phyloP scores from a whole-genome alignment of 371 early-diverging fungal genomes.

The Haplosporangium sp. region DNA sequence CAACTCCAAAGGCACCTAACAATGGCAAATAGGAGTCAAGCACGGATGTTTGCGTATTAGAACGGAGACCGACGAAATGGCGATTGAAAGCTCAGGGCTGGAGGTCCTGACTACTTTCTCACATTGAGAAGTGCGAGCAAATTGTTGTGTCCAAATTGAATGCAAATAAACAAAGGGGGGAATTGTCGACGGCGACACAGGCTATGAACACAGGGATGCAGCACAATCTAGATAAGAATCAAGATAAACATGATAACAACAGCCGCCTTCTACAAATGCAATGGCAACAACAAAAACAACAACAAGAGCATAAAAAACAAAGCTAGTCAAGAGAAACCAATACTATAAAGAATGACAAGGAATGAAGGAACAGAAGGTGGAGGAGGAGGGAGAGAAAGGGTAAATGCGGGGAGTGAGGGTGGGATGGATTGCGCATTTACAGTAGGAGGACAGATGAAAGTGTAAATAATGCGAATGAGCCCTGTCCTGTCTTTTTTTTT shows the following conservation, averaged over 20 bases:
- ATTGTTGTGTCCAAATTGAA: conserved; percentile 9
- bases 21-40: background rate
- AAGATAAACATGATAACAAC: conserved; percentile 27
- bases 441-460: too few relatives aligned
- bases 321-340: too few relatives aligned
- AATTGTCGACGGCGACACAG: too few relatives aligned
- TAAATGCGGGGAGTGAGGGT: background rate
- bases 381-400: background rate
- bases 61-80: too few relatives aligned
- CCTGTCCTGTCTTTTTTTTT: too few relatives aligned
- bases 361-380: background rate
- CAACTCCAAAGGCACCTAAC: conserved; percentile 83
- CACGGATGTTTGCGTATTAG: too few relatives aligned
- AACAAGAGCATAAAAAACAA: background rate
- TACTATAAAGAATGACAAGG: background rate
- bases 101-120: too few relatives aligned
- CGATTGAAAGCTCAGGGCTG: too few relatives aligned
- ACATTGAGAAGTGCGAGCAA: background rate
- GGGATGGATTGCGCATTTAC: too few relatives aligned
- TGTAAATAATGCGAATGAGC: too few relatives aligned
- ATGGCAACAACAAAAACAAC: background rate
- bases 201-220: conserved; percentile 31
- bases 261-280: conserved; percentile 4
- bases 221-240: conserved; percentile 42
- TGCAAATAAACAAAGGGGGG: conserved; percentile 1